These are phyloP conservation scores for Gossypium longicalyx DNA, from an alignment of 345 rosid genomes.

Conservation along the genomic window DNA sequence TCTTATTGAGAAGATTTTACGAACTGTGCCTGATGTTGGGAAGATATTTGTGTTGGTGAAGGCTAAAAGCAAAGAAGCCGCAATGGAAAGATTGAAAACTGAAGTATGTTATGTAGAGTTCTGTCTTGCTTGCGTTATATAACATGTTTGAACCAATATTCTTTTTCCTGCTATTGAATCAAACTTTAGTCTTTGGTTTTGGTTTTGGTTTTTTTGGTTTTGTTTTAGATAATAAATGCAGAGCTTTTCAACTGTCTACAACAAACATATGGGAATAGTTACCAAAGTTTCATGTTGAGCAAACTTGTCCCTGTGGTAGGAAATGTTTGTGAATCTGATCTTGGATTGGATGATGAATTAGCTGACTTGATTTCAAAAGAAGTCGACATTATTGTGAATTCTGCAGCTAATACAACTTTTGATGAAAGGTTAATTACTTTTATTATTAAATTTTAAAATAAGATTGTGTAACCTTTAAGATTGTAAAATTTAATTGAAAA, in stretches of 20 bases:
- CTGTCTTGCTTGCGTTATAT: conserved; percentile 34
- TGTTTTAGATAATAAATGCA: conserved; percentile 57
- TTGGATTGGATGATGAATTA: conserved; percentile 64
- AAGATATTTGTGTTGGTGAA: conserved; percentile 79
- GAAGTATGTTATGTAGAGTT: conserved; percentile 47
- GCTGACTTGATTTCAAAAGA: conserved; percentile 54
- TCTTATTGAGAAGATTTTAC: conserved; percentile 79
- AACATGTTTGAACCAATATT: conserved; percentile 8
- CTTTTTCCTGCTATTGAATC: neutral
- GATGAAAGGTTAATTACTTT: conserved; percentile 49
- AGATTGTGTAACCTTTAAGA: neutral
- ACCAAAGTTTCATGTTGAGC: conserved; percentile 63
- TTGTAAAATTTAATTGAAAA: neutral
- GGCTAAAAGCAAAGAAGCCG: conserved; percentile 73
- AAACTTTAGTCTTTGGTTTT: conserved; percentile 19
- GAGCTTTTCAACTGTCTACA: conserved; percentile 75
- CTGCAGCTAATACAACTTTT: conserved; percentile 81
- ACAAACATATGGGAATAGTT: conserved; percentile 73
- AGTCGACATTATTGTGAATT: conserved; percentile 35
- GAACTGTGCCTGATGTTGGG: conserved; percentile 83
- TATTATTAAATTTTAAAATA: neutral
- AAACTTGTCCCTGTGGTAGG: conserved; percentile 84
- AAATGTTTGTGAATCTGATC: conserved; percentile 55
- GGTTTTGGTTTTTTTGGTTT: conserved; percentile 17
- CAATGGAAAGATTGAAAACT: conserved; percentile 56